These are phyloP conservation scores for Pyrenula massariospora DNA, from an alignment of 495 filamentous ascomycete genomes.

Conservation along the genomic window DNA sequence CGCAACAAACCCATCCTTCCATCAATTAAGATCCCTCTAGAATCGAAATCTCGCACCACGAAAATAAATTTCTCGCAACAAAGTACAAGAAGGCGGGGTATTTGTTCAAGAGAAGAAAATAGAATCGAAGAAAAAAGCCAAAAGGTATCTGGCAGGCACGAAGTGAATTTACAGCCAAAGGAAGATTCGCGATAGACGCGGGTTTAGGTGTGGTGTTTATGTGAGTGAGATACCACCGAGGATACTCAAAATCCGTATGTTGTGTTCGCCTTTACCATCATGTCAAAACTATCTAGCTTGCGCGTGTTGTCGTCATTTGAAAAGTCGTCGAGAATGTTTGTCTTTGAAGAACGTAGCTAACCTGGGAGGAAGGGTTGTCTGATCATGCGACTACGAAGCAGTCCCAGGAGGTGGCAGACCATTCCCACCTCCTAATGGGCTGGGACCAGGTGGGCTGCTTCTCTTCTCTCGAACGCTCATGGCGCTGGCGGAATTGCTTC, in stretches of 20 bases:
- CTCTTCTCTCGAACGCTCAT: constrained; percentile 23
- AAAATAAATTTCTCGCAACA: constrained; percentile 2
- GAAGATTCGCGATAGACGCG: not conserved
- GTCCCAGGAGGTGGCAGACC: not conserved
- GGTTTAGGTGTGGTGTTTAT: not conserved
- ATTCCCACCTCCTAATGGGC: constrained; percentile 26
- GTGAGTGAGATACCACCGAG: not conserved
- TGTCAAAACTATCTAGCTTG: not conserved
- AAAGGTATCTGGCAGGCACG: not conserved
- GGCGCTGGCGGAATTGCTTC: constrained; percentile 38
- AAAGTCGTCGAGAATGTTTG: not conserved
- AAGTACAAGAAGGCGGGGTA: constrained; percentile 1
- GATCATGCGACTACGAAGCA: not conserved
- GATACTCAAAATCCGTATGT: no score
- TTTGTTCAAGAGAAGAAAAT: constrained; percentile 1
- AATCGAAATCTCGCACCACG: not conserved
- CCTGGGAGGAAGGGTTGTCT: not conserved
- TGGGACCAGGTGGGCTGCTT: constrained; percentile 43
- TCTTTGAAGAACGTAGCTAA: not conserved
- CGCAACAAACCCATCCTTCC: not conserved
- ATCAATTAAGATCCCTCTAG: not conserved
- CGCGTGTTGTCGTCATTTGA: not conserved
- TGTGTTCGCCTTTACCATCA: not conserved
- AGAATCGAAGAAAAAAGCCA: not conserved
- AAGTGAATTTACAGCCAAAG: not conserved